Evolutionary conservation across 2,329 filamentous ascomycete genomes (phyloP), one percentile per base, ranked within the genome.

Genomic region (Beauveria sp.): DNA sequence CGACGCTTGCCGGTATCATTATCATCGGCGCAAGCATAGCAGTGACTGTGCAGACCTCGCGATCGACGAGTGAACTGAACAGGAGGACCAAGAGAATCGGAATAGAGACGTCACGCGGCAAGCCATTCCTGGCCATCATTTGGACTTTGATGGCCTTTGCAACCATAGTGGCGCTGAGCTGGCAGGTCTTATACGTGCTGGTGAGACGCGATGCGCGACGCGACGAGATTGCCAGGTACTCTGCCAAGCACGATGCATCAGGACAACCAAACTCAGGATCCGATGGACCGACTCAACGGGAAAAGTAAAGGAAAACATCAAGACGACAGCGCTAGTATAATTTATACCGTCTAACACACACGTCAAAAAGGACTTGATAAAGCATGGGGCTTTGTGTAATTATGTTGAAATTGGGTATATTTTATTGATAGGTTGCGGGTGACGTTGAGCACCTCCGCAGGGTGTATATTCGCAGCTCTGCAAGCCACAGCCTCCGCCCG

Each of bases 1-100:
- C 76, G 1, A 59, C 68, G 0, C 68, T 78, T 4, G 77, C 72
- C 8, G 68, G 72, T 3, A 59, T 78, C 3, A 63, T 70, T 10
- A 72, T 80, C 18, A 65, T 75, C 24, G 67, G 79, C 46, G 76
- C 72, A 30, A 79, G 76, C 65, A 72, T 79, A 34, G 64, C 80
- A 63, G 72, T 74, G 48, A 79, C 78, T 4, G 72, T 76, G 1
- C 26, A 46, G 40, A 43, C 18, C 8, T n/a, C 24, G 5, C n/a
- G 10, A 8, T 44, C 40, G 10, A 34, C 22, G 16, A 24, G 41
- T 6, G 12, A 9, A 14, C 7, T 55, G 24, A 55, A 55, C 26
- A 18, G 3, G 41, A 16, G 16, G 3, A 46, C 53, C 18, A n/a
- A 10, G 2, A 8, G 41, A 8, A 16, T 55, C 24, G 41, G 41